Evolutionary conservation across 2,329 filamentous ascomycete genomes (phyloP), one percentile per base, ranked within the genome.

Genomic region (Xylaria multiplex): DNA sequence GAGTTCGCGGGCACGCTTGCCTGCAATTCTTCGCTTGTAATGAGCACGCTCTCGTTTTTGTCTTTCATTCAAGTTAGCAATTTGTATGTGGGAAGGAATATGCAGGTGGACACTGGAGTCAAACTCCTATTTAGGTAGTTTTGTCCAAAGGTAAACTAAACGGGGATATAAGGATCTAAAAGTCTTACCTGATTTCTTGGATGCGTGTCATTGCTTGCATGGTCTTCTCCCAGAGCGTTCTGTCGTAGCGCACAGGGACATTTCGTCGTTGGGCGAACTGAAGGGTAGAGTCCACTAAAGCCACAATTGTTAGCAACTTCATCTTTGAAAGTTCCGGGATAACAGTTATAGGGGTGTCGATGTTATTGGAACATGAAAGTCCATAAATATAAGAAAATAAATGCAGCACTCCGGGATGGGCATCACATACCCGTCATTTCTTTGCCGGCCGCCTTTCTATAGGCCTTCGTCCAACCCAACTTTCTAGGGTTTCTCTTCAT

Each of bases 401-500:
- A 32, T 30, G 59, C 3, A 14, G 32, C 14, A 6, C 14, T 43
- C 52, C 27, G 7, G 43, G 27, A 19, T 43, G 4, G 19, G 27
- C 9, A 40, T 16, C 13, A 52, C 67, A 16, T 64, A 69, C 67
- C 67, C 64, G 92, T 92, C 93, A 97, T 89, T 78, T 83, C 81
- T 79, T 90, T 75, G 64, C 93, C 93, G 64, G 91, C 90, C 5
- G 67, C 64, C 57, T 69, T 70, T 58, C 66, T 66, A 22, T 70
- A 70, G 27, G 68, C 67, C 35, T 97, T 97, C 69, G 95, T 97
- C 96, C 95, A 97, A 81, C 93, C 96, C 74, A 98, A 88, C 81
- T 97, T 97, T 79, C 95, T 90, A 42, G 95, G 94, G 83, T 98
- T 97, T 72, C 96, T 90, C 91, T 97, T 97, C 93, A 97, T 97